These are phyloP conservation scores for Yamadazyma pseudoaaseri DNA, from an alignment of 1,139 yeast genomes.

Conservation along the genomic window DNA sequence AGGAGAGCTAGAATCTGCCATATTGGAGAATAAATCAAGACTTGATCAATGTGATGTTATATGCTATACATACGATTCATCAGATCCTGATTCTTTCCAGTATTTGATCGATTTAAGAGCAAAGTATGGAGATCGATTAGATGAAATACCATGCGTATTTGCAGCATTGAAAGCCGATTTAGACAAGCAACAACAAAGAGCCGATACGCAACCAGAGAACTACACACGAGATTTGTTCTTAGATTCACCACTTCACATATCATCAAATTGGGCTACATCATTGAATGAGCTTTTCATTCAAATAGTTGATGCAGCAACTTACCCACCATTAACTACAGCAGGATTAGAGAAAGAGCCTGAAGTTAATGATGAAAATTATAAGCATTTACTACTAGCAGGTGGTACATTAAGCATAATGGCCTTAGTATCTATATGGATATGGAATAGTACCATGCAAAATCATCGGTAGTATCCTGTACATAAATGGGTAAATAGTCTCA, in stretches of 20 bases:
- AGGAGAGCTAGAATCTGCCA: constrained; percentile 83
- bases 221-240: constrained; percentile 66
- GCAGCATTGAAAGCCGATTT: constrained; percentile 94
- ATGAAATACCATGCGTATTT: constrained; percentile 76
- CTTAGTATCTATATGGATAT: constrained; percentile 58
- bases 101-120: constrained; percentile 68
- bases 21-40: constrained; percentile 67
- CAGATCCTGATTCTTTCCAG: constrained; percentile 93
- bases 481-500: constrained; percentile 6
- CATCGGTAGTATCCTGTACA: constrained; percentile 12
- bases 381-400: constrained; percentile 56
- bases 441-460: constrained; percentile 46
- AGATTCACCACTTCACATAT: constrained; percentile 76
- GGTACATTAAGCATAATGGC: constrained; percentile 67
- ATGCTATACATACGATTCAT: constrained; percentile 87
- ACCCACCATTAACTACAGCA: constrained; percentile 79
- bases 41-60: constrained; percentile 87
- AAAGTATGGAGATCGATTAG: constrained; percentile 52
- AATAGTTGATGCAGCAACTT: constrained; percentile 82
- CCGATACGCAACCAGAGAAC: constrained; percentile 82
- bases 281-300: constrained; percentile 82
- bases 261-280: constrained; percentile 87
- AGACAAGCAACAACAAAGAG: constrained; percentile 91
- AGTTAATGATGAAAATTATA: constrained; percentile 43
- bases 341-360: constrained; percentile 72